Evolutionary conservation across 208 protist genomes (phyloP), one percentile per base, ranked within the genome.

Genomic region (Wallacemonas collosoma): DNA sequence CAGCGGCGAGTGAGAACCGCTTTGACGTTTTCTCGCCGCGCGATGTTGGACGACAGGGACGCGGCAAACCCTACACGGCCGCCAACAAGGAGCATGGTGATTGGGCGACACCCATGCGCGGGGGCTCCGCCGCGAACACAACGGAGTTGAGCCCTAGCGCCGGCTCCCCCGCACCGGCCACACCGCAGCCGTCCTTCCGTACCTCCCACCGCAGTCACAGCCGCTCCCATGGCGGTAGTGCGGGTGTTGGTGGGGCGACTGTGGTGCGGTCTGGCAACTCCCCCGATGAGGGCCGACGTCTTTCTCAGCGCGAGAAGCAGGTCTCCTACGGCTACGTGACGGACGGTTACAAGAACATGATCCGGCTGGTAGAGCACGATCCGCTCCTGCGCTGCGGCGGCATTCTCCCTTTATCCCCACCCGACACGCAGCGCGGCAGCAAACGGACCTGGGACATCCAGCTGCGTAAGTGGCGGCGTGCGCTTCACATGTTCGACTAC

Each of bases 401-500:
- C 17, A 76, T 95, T 61, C 78, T 95, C 39, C 91, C 91, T 36
- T 77, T 95, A 41, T 76, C 77, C 35, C 86, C 91, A 47, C 91
- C 91, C 5, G 77, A 77, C 15, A 55, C 88, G 1, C 61, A 74
- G 40, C 76, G 80, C 50, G 82, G 82, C 43, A 95, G 87, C 78
- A 95, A 95, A 65, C 84, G 91, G 3, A 53, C 71, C n/a, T 95
- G 91, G 91, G 91, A 95, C 70, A 81, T 95, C 36, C 83, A 84
- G 55, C 71, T 93, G 17, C 86, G 91, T 40, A 95, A 95, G 77
- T 95, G 91, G 89, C 88, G 91, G 5, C 72, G 91, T 44, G 88
- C 87, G 58, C 75, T 95, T 45, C 91, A 95, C 83, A 93, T 95
- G 91, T 95, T 95, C 76, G 91, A 95, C 81, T 85, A 75, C 68